Conservation (phyloP, 169 alveolate genomes). For the Cryptosporidium felis region DNA sequence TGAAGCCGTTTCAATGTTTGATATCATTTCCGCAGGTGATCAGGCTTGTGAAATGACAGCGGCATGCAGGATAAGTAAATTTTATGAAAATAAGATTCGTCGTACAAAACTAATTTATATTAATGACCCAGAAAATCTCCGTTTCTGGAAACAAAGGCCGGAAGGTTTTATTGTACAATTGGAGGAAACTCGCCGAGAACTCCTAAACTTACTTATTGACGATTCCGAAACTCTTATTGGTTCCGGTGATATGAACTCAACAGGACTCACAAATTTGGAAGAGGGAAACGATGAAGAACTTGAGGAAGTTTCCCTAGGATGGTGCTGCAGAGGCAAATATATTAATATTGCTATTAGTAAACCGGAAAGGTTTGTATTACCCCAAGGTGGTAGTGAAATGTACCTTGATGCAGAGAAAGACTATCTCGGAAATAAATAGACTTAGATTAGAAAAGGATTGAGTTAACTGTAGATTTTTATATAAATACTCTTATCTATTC, state of each 20-base stretch:
- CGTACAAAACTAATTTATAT: constrained; percentile 48
- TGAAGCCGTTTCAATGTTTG: constrained; percentile 25
- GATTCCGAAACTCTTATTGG: constrained; percentile 67
- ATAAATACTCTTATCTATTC: not conserved
- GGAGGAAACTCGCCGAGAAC: constrained; percentile 43
- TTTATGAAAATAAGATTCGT: constrained; percentile 42
- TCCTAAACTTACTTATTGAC: constrained; percentile 10
- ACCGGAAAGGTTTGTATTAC: constrained; percentile 67
- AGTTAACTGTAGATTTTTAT: constrained; percentile 10
- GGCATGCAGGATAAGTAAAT: constrained; percentile 73
- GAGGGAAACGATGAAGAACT: constrained; percentile 72
- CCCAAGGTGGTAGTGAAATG: constrained; percentile 20
- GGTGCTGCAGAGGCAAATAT: constrained; percentile 37
- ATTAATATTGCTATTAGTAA: constrained; percentile 55
- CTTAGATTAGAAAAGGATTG: too few species aligned
- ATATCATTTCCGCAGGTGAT: constrained; percentile 75
- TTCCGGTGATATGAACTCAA: constrained; percentile 36
- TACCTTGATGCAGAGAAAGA: constrained; percentile 36
- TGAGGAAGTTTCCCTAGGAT: constrained; percentile 61
- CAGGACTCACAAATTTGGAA: constrained; percentile 12
- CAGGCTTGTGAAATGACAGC: constrained; percentile 77
- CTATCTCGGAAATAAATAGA: constrained; percentile 8
- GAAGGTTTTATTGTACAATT: constrained; percentile 36
- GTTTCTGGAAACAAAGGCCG: constrained; percentile 69
- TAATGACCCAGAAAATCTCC: constrained; percentile 63